Evolutionary conservation across 106 monocot species (phyloP).

Genomic region (Xerophyta viscosa): DNA sequence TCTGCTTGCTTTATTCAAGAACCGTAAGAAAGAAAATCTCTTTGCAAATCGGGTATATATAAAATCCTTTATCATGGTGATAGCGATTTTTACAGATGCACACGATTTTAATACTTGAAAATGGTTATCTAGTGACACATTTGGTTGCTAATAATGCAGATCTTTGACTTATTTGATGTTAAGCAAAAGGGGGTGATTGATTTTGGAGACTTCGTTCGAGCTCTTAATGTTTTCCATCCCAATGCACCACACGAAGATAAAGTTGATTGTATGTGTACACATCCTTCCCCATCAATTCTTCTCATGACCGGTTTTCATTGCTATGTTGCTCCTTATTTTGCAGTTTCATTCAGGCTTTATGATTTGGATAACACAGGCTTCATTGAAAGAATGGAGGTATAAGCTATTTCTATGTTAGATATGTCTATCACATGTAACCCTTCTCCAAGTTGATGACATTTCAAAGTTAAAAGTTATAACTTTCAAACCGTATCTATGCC

Average conservation of each 20-base stretch:
- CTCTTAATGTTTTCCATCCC: slow-evolving; percentile 15
- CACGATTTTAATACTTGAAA: no score
- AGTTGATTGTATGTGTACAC: slow-evolving; percentile 8
- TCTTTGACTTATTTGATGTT: slow-evolving; percentile 14
- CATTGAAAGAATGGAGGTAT: slow-evolving; percentile 10
- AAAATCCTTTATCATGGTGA: no score
- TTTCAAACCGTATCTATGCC: no score
- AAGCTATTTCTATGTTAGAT: background rate
- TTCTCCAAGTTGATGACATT: no score
- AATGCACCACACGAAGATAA: slow-evolving; percentile 13
- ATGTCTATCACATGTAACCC: background rate
- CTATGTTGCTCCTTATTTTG: background rate
- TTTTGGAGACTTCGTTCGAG: slow-evolving; percentile 13
- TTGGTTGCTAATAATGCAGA: slow-evolving; percentile 1
- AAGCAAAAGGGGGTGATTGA: slow-evolving; percentile 10
- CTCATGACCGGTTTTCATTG: background rate
- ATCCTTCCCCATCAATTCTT: background rate
- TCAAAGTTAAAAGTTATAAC: no score
- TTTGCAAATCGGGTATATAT: slow-evolving; percentile 84
- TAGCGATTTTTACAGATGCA: no score
- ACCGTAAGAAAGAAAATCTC: slow-evolving; percentile 73
- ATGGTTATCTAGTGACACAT: background rate
- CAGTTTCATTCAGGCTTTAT: slow-evolving; percentile 13
- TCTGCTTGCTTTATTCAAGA: slow-evolving; percentile 86
- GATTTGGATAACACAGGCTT: slow-evolving; percentile 10